Percentiles rank a stretch among this genome's conserved stretches.
phyloP scores from a whole-genome alignment of 2,329 filamentous ascomycete species.

The Alternaria sp. region DNA sequence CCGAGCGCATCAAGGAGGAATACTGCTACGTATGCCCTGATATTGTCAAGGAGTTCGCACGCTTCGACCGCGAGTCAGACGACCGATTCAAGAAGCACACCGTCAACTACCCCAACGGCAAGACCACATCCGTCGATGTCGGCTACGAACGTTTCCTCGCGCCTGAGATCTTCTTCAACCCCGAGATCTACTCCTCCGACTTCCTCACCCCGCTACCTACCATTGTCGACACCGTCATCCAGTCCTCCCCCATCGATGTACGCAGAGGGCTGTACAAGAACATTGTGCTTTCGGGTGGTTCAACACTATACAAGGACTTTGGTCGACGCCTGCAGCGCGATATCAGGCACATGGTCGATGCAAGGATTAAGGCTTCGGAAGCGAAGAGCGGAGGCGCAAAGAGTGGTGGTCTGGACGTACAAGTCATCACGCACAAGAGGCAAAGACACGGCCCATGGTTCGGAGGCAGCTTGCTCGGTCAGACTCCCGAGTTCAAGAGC shows the following conservation, averaged over 20 bases:
- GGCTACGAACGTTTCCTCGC: slow-evolving; percentile 98
- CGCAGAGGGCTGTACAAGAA: slow-evolving; percentile 98
- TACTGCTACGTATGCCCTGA: slow-evolving; percentile 98
- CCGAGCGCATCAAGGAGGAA: slow-evolving; percentile 97
- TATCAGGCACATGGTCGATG: slow-evolving; percentile 94
- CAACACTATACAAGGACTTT: slow-evolving; percentile 98
- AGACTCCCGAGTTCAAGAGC: slow-evolving; percentile 97
- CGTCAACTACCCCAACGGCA: slow-evolving; percentile 84
- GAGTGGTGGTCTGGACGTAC: slow-evolving; percentile 93
- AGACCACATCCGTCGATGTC: slow-evolving; percentile 84
- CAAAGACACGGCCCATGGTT: slow-evolving; percentile 99
- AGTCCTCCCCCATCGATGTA: slow-evolving; percentile 97
- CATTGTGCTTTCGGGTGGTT: slow-evolving; percentile 96
- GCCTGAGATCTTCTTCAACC: slow-evolving; percentile 99
- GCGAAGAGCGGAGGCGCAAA: slow-evolving; percentile 88
- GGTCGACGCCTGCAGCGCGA: slow-evolving; percentile 94
- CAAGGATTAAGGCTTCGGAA: slow-evolving; percentile 90
- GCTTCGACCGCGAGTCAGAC: slow-evolving; percentile 88
- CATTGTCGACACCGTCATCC: slow-evolving; percentile 95
- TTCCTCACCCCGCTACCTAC: slow-evolving; percentile 94
- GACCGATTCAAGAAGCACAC: slow-evolving; percentile 88
- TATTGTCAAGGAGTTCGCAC: slow-evolving; percentile 97
- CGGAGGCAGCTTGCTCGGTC: slow-evolving; percentile 91
- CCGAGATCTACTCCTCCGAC: slow-evolving; percentile 98
- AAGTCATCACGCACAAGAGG: slow-evolving; percentile 96